Percentiles rank a stretch among this genome's conserved stretches.
phyloP scores from a whole-genome alignment of 179 eudicot species.

The Gypsophila paniculata region DNA sequence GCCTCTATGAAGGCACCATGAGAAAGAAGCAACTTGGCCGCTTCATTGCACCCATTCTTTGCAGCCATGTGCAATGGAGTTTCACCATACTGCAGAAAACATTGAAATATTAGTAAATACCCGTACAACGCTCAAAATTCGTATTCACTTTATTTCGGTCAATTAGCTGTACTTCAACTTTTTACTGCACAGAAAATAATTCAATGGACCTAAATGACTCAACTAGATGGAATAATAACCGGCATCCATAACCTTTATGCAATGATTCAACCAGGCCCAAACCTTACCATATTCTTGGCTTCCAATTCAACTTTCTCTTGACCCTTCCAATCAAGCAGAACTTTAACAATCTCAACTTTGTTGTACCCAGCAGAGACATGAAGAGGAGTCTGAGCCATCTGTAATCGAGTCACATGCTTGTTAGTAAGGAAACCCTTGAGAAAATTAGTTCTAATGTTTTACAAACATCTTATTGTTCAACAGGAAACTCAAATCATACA shows the following conservation, averaged over 20 bases:
- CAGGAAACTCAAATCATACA: background rate
- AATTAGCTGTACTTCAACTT: background rate
- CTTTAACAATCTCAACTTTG: conserved; percentile 61
- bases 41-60: conserved; percentile 86
- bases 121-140: background rate
- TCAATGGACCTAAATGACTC: background rate
- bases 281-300: conserved; percentile 86
- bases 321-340: conserved; percentile 59
- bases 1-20: conserved; percentile 84
- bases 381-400: conserved; percentile 94
- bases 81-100: conserved; percentile 80
- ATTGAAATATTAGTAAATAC: background rate
- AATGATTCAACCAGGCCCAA: background rate
- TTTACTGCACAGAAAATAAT: background rate
- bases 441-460: background rate
- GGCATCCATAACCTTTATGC: background rate
- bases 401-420: conserved; percentile 17
- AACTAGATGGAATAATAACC: background rate
- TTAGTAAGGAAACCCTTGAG: background rate
- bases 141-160: background rate
- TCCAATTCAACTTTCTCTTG: conserved; percentile 71
- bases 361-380: conserved; percentile 93
- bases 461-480: background rate
- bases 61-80: conserved; percentile 99
- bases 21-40: conserved; percentile 82